Percentiles rank a stretch among this genome's conserved stretches.
Evolutionary conservation across 345 rosid genomes (phyloP).

Genomic region (Trapa incisa): DNA sequence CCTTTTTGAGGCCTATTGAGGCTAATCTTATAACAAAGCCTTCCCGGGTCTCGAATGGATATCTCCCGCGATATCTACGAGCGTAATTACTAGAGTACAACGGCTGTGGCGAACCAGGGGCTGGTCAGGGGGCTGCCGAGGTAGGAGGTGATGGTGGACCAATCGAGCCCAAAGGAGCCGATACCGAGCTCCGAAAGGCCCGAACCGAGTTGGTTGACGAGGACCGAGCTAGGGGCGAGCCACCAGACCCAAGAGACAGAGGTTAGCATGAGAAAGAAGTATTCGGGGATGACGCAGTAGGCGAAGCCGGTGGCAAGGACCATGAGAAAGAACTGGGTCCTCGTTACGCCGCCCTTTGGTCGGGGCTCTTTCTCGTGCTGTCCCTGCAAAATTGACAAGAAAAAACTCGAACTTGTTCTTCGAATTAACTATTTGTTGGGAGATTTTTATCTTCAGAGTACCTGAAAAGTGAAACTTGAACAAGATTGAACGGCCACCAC

Average conservation of each 20-base stretch:
- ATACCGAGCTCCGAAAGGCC: conserved; percentile 63
- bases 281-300: conserved; percentile 56
- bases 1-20: no score
- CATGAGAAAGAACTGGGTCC: conserved; percentile 54
- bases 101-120: conserved; percentile 62
- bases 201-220: conserved; percentile 64
- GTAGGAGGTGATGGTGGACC: conserved; percentile 60
- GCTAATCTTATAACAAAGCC: no score
- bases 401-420: not conserved
- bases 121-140: conserved; percentile 78
- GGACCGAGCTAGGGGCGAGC: conserved; percentile 49
- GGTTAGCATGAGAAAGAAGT: conserved; percentile 35
- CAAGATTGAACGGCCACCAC: conserved; percentile 83
- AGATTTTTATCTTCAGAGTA: conserved; percentile 4
- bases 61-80: no score
- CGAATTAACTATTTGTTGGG: no score
- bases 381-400: conserved; percentile 24
- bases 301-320: conserved; percentile 48
- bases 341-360: conserved; percentile 28
- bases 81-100: no score
- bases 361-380: conserved; percentile 51
- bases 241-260: conserved; percentile 78
- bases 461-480: conserved; percentile 76
- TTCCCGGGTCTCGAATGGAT: no score
- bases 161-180: conserved; percentile 61